phyloP scores from a whole-genome alignment of 179 eudicot genomes.

The Beta corolliflora region DNA sequence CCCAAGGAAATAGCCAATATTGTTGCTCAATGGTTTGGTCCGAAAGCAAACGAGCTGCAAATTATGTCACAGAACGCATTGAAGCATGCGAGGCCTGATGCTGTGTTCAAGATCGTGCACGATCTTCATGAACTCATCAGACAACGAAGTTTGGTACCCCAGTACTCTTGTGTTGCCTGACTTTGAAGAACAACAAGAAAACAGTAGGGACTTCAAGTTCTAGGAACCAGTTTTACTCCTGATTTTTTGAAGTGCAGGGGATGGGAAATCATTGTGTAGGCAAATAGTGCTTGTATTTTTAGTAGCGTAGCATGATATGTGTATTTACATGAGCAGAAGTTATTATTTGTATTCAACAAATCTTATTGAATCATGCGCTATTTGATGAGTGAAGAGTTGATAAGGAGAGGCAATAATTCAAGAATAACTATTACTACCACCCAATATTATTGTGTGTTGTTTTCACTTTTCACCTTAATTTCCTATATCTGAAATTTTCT shows the following conservation, averaged over 20 bases:
- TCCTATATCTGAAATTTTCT: no score
- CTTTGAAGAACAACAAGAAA: constrained; percentile 1
- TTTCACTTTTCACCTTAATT: no score
- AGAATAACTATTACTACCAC: no score
- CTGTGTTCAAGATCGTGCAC: constrained; percentile 92
- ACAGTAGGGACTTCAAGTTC: constrained; percentile 5
- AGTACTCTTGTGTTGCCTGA: constrained; percentile 54
- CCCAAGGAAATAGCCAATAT: constrained; percentile 84
- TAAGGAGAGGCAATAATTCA: not conserved
- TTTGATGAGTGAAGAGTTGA: not conserved
- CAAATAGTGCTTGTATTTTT: not conserved
- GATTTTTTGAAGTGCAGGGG: constrained; percentile 14
- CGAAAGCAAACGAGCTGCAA: constrained; percentile 72
- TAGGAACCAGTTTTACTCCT: constrained; percentile 3
- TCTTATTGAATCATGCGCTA: constrained; percentile 9
- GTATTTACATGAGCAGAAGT: not conserved
- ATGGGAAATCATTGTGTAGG: not conserved
- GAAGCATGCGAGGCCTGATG: constrained; percentile 86
- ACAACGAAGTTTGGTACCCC: constrained; percentile 57
- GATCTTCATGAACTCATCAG: constrained; percentile 88
- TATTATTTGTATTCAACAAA: not conserved
- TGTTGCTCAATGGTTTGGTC: constrained; percentile 90
- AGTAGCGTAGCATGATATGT: constrained; percentile 14
- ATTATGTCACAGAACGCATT: constrained; percentile 81
- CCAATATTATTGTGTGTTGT: no score